Evolutionary conservation across 192 early-diverging fungal genomes (phyloP), one percentile per base, ranked within the genome.

Genomic region (Funneliformis mosseae): DNA sequence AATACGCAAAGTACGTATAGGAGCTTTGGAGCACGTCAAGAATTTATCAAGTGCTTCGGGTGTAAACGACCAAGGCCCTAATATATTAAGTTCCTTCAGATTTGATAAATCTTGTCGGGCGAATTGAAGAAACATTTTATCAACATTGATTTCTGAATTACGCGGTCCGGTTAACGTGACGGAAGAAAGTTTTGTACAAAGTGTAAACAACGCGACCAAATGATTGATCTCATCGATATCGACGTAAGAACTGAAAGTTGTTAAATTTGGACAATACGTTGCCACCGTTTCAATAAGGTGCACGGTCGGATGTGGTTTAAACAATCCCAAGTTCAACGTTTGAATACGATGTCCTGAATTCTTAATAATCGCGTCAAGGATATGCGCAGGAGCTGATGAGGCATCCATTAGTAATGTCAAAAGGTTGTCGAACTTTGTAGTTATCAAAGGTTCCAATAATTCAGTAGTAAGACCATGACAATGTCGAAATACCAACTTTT

Each of bases 371-470:
- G 33, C 41, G 21, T 41, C 60, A 39, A 76, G 59, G 18, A 62
- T 60, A 42, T 59, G 8, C 33, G 23, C 38, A 0, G 74, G 74
- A n/a, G 74, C 33, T 11, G 38, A 62, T 4, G 74, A 39, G 41
- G 42, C 23, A 28, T 62, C 59, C 74, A 76, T 61, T 23, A 39
- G 10, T 0, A 76, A 2, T 23, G 48, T 38, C 23, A 8, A 7
- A 23, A 76, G 38, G 1, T 41, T n/a, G n/a, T 10, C 16, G 2
- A 62, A 76, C 41, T 48, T 28, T 0, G 38, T 14, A 21, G 12
- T 59, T 16, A 59, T 76, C 41, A 76, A 62, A 39, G 74, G 45
- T 39, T 76, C 38, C 28, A 76, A 33, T 42, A 76, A 61, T 62
- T 76, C 74, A 23, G 33, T 5, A 4, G 74, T 76, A 41, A 76